Conservation (phyloP, 2,329 filamentous ascomycete genomes). For the Neonectria neomacrospora region DNA sequence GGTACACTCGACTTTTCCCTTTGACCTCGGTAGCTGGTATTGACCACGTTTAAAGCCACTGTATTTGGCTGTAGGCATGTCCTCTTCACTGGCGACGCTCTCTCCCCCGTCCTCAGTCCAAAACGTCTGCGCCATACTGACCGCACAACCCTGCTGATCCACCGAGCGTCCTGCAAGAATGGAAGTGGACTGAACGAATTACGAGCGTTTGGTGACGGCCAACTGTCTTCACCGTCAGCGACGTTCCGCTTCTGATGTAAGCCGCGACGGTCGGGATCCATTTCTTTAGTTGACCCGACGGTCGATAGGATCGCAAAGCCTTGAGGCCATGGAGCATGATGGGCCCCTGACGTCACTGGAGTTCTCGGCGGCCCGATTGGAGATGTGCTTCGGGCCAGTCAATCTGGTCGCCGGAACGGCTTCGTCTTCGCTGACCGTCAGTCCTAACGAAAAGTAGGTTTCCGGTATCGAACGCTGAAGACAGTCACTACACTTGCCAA, state of each 20-base stretch:
- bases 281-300: conserved; percentile 13
- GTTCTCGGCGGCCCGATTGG: conserved; percentile 31
- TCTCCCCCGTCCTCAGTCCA: too few relatives aligned
- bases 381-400: conserved; percentile 8
- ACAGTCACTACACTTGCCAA: background rate
- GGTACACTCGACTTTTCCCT: too few relatives aligned
- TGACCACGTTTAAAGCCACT: too few relatives aligned
- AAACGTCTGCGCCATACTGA: conserved; percentile 25
- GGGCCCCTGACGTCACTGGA: conserved; percentile 37
- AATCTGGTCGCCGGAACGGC: conserved; percentile 4
- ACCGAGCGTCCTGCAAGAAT: conserved; percentile 16
- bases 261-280: conserved; percentile 24
- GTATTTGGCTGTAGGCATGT: too few relatives aligned
- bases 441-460: background rate
- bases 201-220: conserved; percentile 19
- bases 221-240: conserved; percentile 14
- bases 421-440: background rate
- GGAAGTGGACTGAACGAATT: conserved; percentile 14
- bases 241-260: conserved; percentile 28
- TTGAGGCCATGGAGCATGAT: conserved; percentile 13
- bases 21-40: too few relatives aligned
- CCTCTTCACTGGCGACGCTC: too few relatives aligned
- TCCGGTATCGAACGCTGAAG: background rate
- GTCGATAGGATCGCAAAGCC: conserved; percentile 16
- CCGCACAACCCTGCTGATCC: conserved; percentile 11